Percentiles rank a stretch among this genome's conserved stretches.
Evolutionary conservation across 129 eudicot genomes (phyloP).

Genomic region (Ambrosia artemisiifolia): DNA sequence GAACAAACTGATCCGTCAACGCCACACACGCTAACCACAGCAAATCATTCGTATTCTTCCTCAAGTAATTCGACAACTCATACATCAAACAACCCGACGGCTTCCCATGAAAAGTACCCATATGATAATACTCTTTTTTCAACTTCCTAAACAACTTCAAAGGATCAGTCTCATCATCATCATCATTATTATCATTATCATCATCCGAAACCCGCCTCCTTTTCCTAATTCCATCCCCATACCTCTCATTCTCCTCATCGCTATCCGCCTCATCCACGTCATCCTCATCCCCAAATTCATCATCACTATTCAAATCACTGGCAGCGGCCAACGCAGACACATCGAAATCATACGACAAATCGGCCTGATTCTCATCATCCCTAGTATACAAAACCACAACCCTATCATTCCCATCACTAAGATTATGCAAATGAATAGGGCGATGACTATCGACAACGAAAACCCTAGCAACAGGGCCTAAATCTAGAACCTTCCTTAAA

Average conservation of each 20-base stretch:
- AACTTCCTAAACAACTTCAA: slow-evolving; percentile 66
- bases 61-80: slow-evolving; percentile 65
- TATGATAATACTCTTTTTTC: slow-evolving; percentile 67
- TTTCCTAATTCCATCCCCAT: slow-evolving; percentile 41
- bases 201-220: slow-evolving; percentile 56
- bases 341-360: slow-evolving; percentile 70
- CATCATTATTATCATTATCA: no score
- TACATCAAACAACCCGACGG: slow-evolving; percentile 97
- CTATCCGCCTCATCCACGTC: slow-evolving; percentile 30
- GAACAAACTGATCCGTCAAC: slow-evolving; percentile 89
- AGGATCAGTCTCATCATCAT: slow-evolving; percentile 63
- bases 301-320: slow-evolving; percentile 76
- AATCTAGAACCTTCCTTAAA: slow-evolving; percentile 48
- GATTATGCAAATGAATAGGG: slow-evolving; percentile 88
- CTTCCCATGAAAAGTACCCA: slow-evolving; percentile 97
- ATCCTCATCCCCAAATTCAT: slow-evolving; percentile 52
- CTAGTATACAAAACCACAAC: slow-evolving; percentile 74
- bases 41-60: slow-evolving; percentile 68
- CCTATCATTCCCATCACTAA: slow-evolving; percentile 58
- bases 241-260: slow-evolving; percentile 47
- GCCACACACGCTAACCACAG: slow-evolving; percentile 98
- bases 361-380: slow-evolving; percentile 88
- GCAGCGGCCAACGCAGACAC: slow-evolving; percentile 74
- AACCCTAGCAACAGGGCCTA: slow-evolving; percentile 59
- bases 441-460: slow-evolving; percentile 92